Conservation (phyloP, 1,139 yeast species). For the Candida albicans region DNA sequence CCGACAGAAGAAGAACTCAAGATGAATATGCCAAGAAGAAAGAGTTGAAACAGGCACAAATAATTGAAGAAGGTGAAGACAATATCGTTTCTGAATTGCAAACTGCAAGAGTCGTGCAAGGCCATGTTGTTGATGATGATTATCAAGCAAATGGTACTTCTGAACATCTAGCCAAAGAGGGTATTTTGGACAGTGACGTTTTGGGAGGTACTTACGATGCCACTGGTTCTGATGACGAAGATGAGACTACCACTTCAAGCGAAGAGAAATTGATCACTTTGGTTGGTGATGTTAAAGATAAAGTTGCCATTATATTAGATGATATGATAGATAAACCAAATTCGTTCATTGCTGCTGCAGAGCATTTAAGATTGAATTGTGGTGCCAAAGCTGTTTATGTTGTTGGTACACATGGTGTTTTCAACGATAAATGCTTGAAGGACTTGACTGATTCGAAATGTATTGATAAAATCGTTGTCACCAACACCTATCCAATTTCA, state of each 20-base stretch:
- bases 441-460: constrained; percentile 73
- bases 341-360: constrained; percentile 95
- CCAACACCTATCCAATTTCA: constrained; percentile 91
- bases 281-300: constrained; percentile 91
- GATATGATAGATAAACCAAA: constrained; percentile 97
- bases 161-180: constrained; percentile 5
- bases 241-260: constrained; percentile 66
- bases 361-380: constrained; percentile 90
- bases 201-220: constrained; percentile 86
- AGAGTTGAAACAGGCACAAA: constrained; percentile 29
- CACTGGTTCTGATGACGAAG: constrained; percentile 74
- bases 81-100: constrained; percentile 82
- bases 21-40: constrained; percentile 56
- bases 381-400: constrained; percentile 91
- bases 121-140: constrained; percentile 95
- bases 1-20: constrained; percentile 89
- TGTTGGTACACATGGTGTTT: constrained; percentile 94
- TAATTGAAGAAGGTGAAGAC: constrained; percentile 39
- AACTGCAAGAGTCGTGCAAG: constrained; percentile 93
- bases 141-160: constrained; percentile 27
- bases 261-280: constrained; percentile 89
- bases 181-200: constrained; percentile 46
- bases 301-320: constrained; percentile 90
- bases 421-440: constrained; percentile 84
- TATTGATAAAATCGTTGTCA: constrained; percentile 87